Percentiles rank a stretch among this genome's conserved stretches.
Evolutionary conservation across 2,329 filamentous ascomycete genomes (phyloP).

Genomic region (Paecilomyces sp.): DNA sequence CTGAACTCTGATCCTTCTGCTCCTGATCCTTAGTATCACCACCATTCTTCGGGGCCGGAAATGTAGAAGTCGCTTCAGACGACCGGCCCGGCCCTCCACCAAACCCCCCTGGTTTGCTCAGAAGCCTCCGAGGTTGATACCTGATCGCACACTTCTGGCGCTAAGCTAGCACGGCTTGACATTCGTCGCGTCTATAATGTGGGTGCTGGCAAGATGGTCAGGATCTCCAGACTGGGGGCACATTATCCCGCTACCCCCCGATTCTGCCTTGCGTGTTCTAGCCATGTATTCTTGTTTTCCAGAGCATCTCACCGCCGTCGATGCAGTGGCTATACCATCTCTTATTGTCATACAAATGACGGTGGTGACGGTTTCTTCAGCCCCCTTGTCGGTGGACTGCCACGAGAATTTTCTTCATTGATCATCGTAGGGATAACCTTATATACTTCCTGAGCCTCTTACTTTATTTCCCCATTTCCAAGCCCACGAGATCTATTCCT

Average conservation of each 20-base stretch:
- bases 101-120: not conserved
- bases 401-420: not conserved
- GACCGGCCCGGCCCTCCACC: not conserved
- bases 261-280: slow-evolving; percentile 30
- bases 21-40: not conserved
- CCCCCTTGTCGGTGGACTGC: slow-evolving; percentile 10
- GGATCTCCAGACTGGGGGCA: slow-evolving; percentile 1
- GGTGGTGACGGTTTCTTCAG: slow-evolving; percentile 15
- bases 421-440: slow-evolving; percentile 5
- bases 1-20: not conserved
- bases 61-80: not conserved
- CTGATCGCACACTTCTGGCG: not conserved
- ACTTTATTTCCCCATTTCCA: not conserved
- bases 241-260: slow-evolving; percentile 9
- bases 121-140: not conserved
- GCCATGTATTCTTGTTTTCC: slow-evolving; percentile 20
- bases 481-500: not conserved
- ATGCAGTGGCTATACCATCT: slow-evolving; percentile 18
- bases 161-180: not conserved
- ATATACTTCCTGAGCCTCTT: slow-evolving; percentile 16
- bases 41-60: not conserved
- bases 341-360: slow-evolving; percentile 20
- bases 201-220: slow-evolving; percentile 5
- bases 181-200: slow-evolving; percentile 7
- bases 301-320: slow-evolving; percentile 15